phyloP scores from a whole-genome alignment of 1,284 basidiomycete genomes.

The Cryptococcus sp. region DNA sequence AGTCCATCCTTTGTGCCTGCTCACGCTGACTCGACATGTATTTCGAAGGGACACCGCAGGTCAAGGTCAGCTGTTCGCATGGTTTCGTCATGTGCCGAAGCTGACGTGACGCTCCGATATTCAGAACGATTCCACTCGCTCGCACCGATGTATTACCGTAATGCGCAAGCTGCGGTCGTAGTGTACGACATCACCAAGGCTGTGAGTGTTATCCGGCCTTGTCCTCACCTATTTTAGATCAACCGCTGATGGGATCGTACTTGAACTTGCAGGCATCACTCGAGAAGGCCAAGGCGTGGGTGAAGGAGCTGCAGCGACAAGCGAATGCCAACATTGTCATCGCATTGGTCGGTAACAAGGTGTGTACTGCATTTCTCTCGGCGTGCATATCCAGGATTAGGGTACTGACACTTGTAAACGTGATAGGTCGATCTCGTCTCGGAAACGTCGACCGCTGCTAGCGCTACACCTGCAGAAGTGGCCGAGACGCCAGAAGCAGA shows the following conservation, averaged over 20 bases:
- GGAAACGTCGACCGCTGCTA: constrained; percentile 58
- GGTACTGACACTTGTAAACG: constrained; percentile 4
- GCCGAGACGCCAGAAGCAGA: constrained; percentile 3
- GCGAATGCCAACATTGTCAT: constrained; percentile 99
- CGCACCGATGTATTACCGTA: constrained; percentile 96
- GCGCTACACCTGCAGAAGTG: constrained; percentile 12
- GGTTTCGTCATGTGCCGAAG: neutral
- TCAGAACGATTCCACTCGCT: constrained; percentile 50
- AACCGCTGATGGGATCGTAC: neutral
- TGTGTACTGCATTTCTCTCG: constrained; percentile 25
- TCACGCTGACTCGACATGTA: neutral
- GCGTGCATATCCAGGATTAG: neutral
- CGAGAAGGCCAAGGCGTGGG: constrained; percentile 99
- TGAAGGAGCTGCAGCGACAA: constrained; percentile 98
- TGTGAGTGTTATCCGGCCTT: constrained; percentile 30
- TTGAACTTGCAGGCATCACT: constrained; percentile 64
- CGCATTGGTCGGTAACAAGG: constrained; percentile 92
- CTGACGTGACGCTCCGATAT: constrained; percentile 1
- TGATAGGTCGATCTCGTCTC: constrained; percentile 77
- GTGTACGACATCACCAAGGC: constrained; percentile 91
- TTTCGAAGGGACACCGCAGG: constrained; percentile 52
- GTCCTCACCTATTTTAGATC: neutral
- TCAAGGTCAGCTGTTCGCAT: constrained; percentile 37
- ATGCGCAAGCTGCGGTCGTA: constrained; percentile 92
- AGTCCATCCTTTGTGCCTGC: neutral